Base-by-base conservation (phyloP, 2,329 filamentous ascomycete genomes). In the Hirsutella thompsonii region DNA sequence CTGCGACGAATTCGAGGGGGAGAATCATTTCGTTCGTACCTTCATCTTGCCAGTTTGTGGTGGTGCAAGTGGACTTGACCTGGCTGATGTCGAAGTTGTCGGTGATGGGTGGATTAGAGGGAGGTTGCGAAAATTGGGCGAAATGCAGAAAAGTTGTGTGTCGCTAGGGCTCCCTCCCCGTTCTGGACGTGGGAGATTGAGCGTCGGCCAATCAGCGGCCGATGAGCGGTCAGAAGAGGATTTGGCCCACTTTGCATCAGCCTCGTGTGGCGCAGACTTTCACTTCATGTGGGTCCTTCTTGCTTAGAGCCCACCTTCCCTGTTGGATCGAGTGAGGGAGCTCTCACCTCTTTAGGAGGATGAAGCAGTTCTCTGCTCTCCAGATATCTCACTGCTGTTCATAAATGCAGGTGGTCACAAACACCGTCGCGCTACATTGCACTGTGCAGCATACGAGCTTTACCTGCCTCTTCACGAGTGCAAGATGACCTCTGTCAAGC, bases 11-110 rank as follows among this genome's bases (percentile, higher is more conserved):
- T n/a, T n/a, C n/a, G n/a, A n/a, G n/a, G n/a, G 43, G 38, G 20
- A 36, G 19, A 28, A 29, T 23, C 33, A 37, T 36, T 35, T 32
- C 29, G 29, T n/a, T 44, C 63, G 45, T 64, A 67, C 64, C 64
- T 67, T 67, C 64, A 67, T 67, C 55, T 63, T 67, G 64, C 62
- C 63, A 60, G 63, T 57, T 55, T 58, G 60, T 59, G 56, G 53
- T 63, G 62, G 60, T 64, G 58, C 61, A 64, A 64, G 58, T 58
- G 61, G 55, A 58, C 60, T 63, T 62, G 61, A 62, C 61, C 60
- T 61, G 61, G 55, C 53, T 51, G 50, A 49, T 48, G 47, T 58
- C 23, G 57, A 60, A 59, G 60, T 60, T 55, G 53, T 57, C 53
- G 57, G 50, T 52, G 53, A 49, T 54, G 52, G 36, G n/a, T n/a